Conservation (phyloP, 129 eudicot species). For the Artemisia argyi region DNA sequence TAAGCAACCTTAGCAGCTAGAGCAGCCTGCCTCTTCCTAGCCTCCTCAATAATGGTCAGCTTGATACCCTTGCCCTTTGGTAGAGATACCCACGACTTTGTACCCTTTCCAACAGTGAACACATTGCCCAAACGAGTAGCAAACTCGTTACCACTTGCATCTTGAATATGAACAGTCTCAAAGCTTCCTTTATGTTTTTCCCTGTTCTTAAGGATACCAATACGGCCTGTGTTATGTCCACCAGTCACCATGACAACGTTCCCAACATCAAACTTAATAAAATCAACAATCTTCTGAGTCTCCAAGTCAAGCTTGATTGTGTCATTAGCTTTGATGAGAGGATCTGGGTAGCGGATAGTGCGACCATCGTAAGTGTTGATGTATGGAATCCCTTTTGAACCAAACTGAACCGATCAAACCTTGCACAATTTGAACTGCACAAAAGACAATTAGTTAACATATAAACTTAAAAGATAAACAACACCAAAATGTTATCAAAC, state of each 20-base stretch:
- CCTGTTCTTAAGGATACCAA: slow-evolving; percentile 61
- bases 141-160: slow-evolving; percentile 35
- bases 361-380: slow-evolving; percentile 66
- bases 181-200: slow-evolving; percentile 52
- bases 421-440: slow-evolving; percentile 62
- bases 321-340: slow-evolving; percentile 62
- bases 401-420: slow-evolving; percentile 61
- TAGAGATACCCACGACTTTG: slow-evolving; percentile 67
- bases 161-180: slow-evolving; percentile 37
- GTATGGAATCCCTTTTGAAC: slow-evolving; percentile 60
- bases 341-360: slow-evolving; percentile 66
- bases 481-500: no score
- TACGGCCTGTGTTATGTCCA: slow-evolving; percentile 61
- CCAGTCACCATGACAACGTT: slow-evolving; percentile 76
- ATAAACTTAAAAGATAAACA: not conserved
- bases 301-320: slow-evolving; percentile 64
- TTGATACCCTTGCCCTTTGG: slow-evolving; percentile 73
- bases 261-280: slow-evolving; percentile 67
- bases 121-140: slow-evolving; percentile 43
- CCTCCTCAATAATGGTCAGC: slow-evolving; percentile 57
- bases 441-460: not conserved
- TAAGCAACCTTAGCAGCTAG: slow-evolving; percentile 19
- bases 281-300: slow-evolving; percentile 50
- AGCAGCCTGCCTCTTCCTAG: slow-evolving; percentile 56
- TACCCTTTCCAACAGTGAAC: slow-evolving; percentile 46